These are phyloP conservation scores for Ophiocordyceps camponoti-rufipedis DNA, from an alignment of 2,329 filamentous ascomycete species.

Conservation along the genomic window DNA sequence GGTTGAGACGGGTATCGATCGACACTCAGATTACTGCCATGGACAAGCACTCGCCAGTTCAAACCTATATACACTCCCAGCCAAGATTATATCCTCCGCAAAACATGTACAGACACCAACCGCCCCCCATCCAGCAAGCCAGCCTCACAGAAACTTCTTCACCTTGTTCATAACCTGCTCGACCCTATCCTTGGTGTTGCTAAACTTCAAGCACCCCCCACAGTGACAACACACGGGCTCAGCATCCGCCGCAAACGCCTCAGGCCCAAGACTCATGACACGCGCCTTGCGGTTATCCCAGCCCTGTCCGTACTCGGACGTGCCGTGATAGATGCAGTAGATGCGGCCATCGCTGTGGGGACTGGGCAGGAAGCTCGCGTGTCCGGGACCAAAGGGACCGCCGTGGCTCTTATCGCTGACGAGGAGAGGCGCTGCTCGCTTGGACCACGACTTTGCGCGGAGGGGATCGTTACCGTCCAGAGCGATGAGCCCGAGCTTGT, in stretches of 20 bases:
- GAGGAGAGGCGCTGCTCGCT: slow-evolving; percentile 3
- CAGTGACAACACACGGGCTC: slow-evolving; percentile 5
- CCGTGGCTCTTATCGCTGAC: slow-evolving; percentile 3
- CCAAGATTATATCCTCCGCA: no score
- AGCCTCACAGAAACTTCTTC: not conserved
- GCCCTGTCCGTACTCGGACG: slow-evolving; percentile 5
- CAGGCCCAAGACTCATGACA: slow-evolving; percentile 4
- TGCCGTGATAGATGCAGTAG: slow-evolving; percentile 4
- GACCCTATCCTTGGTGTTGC: not conserved
- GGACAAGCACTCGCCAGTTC: no score
- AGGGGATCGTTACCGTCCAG: slow-evolving; percentile 3
- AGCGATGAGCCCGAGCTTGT: slow-evolving; percentile 3
- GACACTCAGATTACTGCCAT: no score
- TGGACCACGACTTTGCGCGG: slow-evolving; percentile 3
- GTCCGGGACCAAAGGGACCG: slow-evolving; percentile 4
- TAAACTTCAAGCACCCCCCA: not conserved
- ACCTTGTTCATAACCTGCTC: not conserved
- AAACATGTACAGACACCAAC: no score
- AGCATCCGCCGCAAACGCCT: slow-evolving; percentile 4
- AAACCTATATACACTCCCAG: no score
- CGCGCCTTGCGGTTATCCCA: slow-evolving; percentile 7
- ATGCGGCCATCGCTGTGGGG: slow-evolving; percentile 4
- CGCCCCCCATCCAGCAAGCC: no score
- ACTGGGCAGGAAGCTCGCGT: slow-evolving; percentile 8
- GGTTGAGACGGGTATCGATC: no score